These are phyloP conservation scores for Suillus ampliporus DNA, from an alignment of 768 basidiomycete genomes.

Conservation along the genomic window DNA sequence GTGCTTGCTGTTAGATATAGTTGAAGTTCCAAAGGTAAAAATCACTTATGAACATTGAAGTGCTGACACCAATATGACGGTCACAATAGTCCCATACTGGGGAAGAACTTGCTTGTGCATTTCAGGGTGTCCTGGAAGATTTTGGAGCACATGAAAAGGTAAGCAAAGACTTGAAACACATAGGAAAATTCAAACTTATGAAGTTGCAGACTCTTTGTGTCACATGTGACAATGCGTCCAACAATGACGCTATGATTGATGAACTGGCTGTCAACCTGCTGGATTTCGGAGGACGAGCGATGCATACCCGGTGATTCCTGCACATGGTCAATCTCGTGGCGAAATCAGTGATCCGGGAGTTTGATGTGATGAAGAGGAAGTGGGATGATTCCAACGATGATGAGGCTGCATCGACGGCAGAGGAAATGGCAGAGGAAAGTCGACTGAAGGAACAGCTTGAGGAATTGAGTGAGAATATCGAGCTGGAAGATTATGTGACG, in stretches of 20 bases:
- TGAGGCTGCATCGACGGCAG: neutral
- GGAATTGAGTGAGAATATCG: slow-evolving; percentile 3
- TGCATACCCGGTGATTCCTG: neutral
- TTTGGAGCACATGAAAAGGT: slow-evolving; percentile 44
- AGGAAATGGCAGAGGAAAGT: neutral
- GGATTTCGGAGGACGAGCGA: slow-evolving; percentile 1
- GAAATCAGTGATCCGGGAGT: neutral
- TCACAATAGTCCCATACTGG: slow-evolving; percentile 39
- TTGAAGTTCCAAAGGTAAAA: slow-evolving; percentile 39
- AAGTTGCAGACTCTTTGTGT: neutral
- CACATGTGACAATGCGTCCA: neutral
- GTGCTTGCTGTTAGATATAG: slow-evolving; percentile 39
- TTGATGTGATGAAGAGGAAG: slow-evolving; percentile 3
- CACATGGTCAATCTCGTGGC: neutral
- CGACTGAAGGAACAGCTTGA: neutral
- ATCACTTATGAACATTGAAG: neutral
- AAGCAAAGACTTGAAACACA: neutral
- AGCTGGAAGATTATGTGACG: neutral
- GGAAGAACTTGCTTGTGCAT: slow-evolving; percentile 38
- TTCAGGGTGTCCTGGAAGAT: slow-evolving; percentile 38
- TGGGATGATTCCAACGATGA: neutral
- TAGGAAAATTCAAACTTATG: neutral
- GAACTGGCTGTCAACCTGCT: neutral
- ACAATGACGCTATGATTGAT: neutral
- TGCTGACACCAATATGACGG: neutral